Conservation (phyloP, 345 rosid genomes). For the Populus ilicifolia region DNA sequence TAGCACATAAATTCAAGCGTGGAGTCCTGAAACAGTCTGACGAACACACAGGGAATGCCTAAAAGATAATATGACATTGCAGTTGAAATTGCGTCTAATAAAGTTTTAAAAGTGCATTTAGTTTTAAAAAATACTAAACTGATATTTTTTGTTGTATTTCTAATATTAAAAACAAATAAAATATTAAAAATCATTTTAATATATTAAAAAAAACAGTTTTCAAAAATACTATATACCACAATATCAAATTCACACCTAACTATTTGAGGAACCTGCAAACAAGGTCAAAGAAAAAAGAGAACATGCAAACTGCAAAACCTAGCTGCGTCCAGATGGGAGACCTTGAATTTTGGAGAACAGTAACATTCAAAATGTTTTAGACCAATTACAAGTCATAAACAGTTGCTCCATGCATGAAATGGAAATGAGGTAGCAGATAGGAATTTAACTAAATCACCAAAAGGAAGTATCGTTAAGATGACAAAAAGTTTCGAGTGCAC, state of each 20-base stretch:
- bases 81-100: no score
- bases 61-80: no score
- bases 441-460: not conserved
- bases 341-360: not conserved
- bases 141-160: no score
- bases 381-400: not conserved
- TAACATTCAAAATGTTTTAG: not conserved
- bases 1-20: not conserved
- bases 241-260: not conserved
- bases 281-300: not conserved
- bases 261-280: not conserved
- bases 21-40: not conserved
- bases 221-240: no score
- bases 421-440: not conserved
- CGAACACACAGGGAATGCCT: not conserved
- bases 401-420: not conserved
- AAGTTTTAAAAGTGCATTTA: no score
- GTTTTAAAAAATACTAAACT: no score
- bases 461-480: not conserved
- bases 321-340: not conserved
- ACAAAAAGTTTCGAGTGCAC: not conserved
- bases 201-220: no score
- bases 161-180: no score
- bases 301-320: not conserved
- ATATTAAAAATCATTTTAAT: no score